A percentile compares a stretch with the other conserved stretches of the same genome.
Conservation (phyloP, 352 stramenopile species). For the Globisporangium abappressorium region DNA sequence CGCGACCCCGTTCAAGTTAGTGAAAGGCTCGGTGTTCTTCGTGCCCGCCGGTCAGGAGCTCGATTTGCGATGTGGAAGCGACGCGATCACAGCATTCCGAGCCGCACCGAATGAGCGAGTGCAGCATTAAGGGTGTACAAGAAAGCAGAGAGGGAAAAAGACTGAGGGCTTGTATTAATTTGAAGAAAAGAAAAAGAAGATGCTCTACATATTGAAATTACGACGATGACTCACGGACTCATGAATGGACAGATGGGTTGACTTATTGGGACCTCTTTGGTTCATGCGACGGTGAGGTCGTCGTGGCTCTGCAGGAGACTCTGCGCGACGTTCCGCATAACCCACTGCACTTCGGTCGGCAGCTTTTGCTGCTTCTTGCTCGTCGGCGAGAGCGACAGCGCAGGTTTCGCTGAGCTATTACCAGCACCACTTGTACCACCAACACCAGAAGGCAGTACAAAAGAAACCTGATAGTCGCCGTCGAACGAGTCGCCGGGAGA, state of each 20-base stretch:
- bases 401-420: neutral
- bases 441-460: neutral
- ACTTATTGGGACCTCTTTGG: constrained; percentile 1
- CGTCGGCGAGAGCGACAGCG: constrained; percentile 15
- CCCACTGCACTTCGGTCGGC: constrained; percentile 64
- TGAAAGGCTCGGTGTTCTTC: constrained; percentile 50
- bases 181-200: constrained; percentile 5
- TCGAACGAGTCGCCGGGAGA: constrained; percentile 26
- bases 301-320: constrained; percentile 63
- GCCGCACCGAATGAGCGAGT: constrained; percentile 53
- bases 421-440: neutral
- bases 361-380: constrained; percentile 22
- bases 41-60: constrained; percentile 43
- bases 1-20: constrained; percentile 4
- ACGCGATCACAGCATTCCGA: constrained; percentile 42
- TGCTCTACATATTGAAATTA: constrained; percentile 10
- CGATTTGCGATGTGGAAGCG: constrained; percentile 29
- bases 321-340: constrained; percentile 70
- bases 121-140: neutral
- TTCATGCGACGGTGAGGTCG: constrained; percentile 30
- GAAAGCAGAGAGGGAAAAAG: neutral
- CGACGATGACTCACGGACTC: neutral
- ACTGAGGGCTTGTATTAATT: constrained; percentile 5
- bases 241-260: neutral
- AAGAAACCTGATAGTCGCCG: neutral